These are phyloP conservation scores for Aureococcus anophagefferens DNA, from an alignment of 108 stramenopile species.

Conservation along the genomic window DNA sequence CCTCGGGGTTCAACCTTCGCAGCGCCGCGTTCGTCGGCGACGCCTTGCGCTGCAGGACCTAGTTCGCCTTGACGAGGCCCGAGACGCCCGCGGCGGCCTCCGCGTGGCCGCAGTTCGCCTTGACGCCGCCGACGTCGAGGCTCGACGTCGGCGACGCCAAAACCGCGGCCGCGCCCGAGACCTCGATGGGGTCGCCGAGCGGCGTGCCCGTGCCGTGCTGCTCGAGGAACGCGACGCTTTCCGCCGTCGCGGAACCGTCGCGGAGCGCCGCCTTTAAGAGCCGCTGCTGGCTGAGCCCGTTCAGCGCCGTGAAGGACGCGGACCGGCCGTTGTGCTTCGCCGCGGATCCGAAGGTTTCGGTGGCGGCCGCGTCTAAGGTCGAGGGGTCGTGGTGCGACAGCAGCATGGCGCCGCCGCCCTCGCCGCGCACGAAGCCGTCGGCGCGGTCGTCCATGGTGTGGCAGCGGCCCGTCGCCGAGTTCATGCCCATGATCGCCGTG, in stretches of 20 bases:
- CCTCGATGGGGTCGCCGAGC: slow-evolving; percentile 19
- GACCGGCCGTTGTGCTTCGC: slow-evolving; percentile 7
- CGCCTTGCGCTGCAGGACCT: no score
- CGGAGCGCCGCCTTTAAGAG: neutral
- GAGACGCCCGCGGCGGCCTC: no score
- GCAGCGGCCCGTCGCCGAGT: slow-evolving; percentile 8
- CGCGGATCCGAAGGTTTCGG: no score
- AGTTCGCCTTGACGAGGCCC: no score
- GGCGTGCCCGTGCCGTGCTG: slow-evolving; percentile 12
- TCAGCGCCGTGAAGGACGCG: slow-evolving; percentile 9
- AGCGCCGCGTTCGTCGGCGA: no score
- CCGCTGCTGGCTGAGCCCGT: slow-evolving; percentile 2
- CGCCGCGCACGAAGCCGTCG: slow-evolving; percentile 8
- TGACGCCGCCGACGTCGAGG: no score
- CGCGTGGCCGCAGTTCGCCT: no score
- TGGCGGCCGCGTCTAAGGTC: no score
- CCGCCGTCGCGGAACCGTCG: no score
- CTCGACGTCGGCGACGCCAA: no score
- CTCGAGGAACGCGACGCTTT: slow-evolving; percentile 5
- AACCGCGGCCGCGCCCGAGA: neutral
- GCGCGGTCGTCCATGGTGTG: slow-evolving; percentile 15
- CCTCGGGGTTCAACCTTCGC: no score
- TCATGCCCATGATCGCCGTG: neutral
- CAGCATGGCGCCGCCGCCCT: slow-evolving; percentile 7
- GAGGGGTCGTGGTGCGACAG: no score